A percentile compares a stretch with the other conserved stretches of the same genome.
Conservation (phyloP, 331 rosid species). For the Malus hybrid region DNA sequence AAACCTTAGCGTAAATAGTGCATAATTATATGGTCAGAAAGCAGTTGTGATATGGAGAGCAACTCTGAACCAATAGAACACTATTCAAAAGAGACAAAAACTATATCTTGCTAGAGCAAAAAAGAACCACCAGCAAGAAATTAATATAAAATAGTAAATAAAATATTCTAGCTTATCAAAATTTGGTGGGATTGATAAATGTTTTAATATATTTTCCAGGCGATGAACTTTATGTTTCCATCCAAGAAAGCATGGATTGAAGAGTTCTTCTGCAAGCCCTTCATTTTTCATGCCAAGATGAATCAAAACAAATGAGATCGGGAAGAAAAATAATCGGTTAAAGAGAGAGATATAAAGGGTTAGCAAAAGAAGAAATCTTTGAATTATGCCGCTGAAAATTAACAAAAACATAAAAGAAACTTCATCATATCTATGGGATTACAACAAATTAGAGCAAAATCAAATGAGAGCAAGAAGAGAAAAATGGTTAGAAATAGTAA, state of each 20-base stretch:
- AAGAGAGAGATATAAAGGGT: too few relatives aligned
- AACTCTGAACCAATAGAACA: slow-evolving; percentile 22
- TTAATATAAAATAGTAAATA: not conserved
- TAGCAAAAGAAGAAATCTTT: too few relatives aligned
- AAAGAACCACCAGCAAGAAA: slow-evolving; percentile 24
- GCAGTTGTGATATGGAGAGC: not conserved
- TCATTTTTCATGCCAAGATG: not conserved
- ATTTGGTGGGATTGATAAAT: not conserved
- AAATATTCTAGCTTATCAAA: not conserved
- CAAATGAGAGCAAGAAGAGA: not conserved
- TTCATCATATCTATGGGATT: too few relatives aligned
- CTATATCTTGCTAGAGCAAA: slow-evolving; percentile 30
- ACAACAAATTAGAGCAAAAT: too few relatives aligned
- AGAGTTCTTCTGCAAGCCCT: not conserved
- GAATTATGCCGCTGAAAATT: too few relatives aligned
- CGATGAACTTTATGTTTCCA: not conserved
- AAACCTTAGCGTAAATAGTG: too few relatives aligned
- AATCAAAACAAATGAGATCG: not conserved
- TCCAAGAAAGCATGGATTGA: not conserved
- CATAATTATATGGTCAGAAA: not conserved
- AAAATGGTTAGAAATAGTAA: not conserved
- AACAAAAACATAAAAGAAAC: too few relatives aligned
- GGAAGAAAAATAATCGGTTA: not conserved
- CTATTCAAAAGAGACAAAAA: slow-evolving; percentile 29
- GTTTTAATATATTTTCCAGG: not conserved